Evolutionary conservation across 208 protist genomes (phyloP), one percentile per base, ranked within the genome.

Genomic region (Trypanosoma rangeli): DNA sequence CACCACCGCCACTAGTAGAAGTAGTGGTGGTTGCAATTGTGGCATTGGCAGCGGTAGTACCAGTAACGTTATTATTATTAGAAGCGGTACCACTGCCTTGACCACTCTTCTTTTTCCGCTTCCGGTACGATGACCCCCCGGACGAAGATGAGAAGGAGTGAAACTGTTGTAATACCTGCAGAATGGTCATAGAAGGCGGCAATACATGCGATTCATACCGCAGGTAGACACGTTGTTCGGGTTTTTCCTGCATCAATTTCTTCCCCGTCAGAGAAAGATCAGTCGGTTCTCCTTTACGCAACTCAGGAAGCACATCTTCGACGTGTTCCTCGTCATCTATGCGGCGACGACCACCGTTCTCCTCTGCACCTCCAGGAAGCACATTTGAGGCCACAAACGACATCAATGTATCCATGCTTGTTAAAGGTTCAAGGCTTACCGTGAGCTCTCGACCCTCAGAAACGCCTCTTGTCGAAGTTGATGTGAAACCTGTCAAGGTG

Each of bases 161-260:
- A 62, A 67, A 72, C 28, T 65, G 68, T 74, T 94, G 80, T 57
- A 91, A 50, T 22, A 95, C 70, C 35, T 95, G 86, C 44, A 93
- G 55, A 54, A 91, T 82, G 20, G 88, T 92, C 80, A 93, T 89
- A 28, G 85, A 90, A 13, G 80, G 82, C 48, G 87, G 90, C 52
- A 95, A 78, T 22, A 93, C 79, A 64, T 94, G 72, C 1, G 68
- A 62, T 12, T 74, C 84, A 58, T 79, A 87, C 39, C 90, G 90
- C 9, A 95, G 35, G 73, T 83, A 93, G 44, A 92, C 77, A 39
- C 8, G 22, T 33, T 18, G 61, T 37, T 33, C 16, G 39, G 33
- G 0, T 31, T 58, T 66, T 52, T 68, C 66, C 35, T 63, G 37
- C 37, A 22, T 13, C n/a, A 31, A 16, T 53, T 61, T 74, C n/a